Base-by-base conservation (phyloP, 805 yeast genomes). In the Metschnikowia borealis region DNA sequence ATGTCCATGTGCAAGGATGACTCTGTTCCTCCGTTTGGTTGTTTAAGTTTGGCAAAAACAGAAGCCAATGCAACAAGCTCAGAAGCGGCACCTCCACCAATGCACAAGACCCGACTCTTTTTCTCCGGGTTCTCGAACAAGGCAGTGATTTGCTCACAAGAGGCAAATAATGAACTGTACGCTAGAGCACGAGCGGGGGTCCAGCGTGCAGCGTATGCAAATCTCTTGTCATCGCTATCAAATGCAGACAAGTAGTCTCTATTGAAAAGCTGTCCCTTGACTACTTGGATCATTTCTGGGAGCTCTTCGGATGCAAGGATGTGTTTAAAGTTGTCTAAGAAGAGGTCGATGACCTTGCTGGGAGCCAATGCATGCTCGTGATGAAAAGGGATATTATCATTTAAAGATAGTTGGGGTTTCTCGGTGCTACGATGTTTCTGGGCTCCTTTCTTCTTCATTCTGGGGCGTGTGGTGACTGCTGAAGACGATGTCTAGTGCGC, bases 11-110 rank as follows among this genome's bases (percentile, higher is more conserved):
- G 68, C 26, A 83, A 61, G 7, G 51, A 50, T 2, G 77, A 70
- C 7, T 51, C 61, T 29, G 62, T 66, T 35, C 55, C 66, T 4
- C 77, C 66, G 49, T 63, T 57, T 44, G 57, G 58, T 48, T 66
- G 74, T 50, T 74, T 74, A 31, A 66, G 58, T 42, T 73, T 58
- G 44, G 77, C 70, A 54, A 82, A 83, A 1, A 86, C 69, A 15
- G 90, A 75, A 1, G 81, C 80, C 39, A 88, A 61, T 0, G 81
- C 87, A 32, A 82, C 81, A 21, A 89, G 66, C 62, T 89, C 97
- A 2, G 89, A 87, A 4, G 92, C 88, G 0, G 96, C 96, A 34
- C 97, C 97, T 21, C 95, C 96, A 17, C 96, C 97, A 35, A 90
- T 74, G 58, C 85, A 80, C 34, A 89, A 63, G 0, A 84, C 79